Evolutionary conservation across 768 basidiomycete genomes (phyloP), one percentile per base, ranked within the genome.

Genomic region (Terana coerulea): DNA sequence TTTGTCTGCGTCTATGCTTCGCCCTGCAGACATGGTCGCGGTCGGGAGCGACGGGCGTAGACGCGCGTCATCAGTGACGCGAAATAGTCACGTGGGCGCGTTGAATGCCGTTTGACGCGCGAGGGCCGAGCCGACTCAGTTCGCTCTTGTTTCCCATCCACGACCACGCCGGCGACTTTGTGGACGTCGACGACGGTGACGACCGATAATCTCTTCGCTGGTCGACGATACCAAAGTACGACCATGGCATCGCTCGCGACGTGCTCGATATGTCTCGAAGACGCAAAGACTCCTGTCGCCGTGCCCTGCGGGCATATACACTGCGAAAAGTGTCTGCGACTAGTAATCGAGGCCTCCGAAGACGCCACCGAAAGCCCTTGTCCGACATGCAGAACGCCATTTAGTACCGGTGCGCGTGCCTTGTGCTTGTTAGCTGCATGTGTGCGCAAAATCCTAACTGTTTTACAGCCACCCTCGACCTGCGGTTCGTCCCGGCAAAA

Each of bases 401-500:
- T 69, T 44, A 49, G 46, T 43, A 61, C 64, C 28, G 62, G 66
- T 65, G 37, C 15, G 64, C 60, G 5, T 11, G 12, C n/a, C 8
- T 11, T 22, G 17, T 22, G 5, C 22, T n/a, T n/a, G n/a, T n/a
- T n/a, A 17, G 37, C 17, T 5, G 17, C 37, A n/a, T n/a, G n/a
- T n/a, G n/a, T 12, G 7, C 17, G 45, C 30, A 22, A 46, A 5
- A 33, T 12, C 9, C 45, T 46, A n/a, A 46, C n/a, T 19, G n/a
- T 46, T 17, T 14, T 6, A 4, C 45, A 68, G 67, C 61, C 15
- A 54, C 45, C 17, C 63, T 59, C 12, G 62, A 79, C 68, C 62
- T 74, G 17, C 67, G 70, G 4, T 74, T 71, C 48, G 68, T 82
- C 17, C 77, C 78, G 5, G 64, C 69, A 54, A 76, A 75, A 61